phyloP scores from a whole-genome alignment of 495 filamentous ascomycete genomes.

The Neurospora discreta region DNA sequence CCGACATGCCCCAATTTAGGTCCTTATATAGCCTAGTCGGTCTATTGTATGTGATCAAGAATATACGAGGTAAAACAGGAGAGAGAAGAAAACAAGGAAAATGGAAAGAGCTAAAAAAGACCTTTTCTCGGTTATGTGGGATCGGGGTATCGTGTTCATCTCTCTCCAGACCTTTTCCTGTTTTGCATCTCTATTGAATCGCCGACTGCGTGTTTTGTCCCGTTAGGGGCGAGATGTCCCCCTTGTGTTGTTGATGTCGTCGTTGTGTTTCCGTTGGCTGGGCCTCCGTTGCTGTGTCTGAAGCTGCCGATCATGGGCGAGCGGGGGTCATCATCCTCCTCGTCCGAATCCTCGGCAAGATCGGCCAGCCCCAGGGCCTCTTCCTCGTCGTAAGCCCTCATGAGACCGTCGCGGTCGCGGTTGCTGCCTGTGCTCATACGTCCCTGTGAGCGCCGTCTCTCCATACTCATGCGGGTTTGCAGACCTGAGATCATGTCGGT shows the following conservation, averaged over 20 bases:
- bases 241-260: constrained; percentile 1
- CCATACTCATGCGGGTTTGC: constrained; percentile 87
- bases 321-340: constrained; percentile 21
- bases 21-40: not conserved
- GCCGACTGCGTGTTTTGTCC: constrained; percentile 4
- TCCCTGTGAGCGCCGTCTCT: constrained; percentile 51
- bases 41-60: not conserved
- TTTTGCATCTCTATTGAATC: constrained; percentile 34
- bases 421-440: constrained; percentile 48
- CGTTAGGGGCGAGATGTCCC: not conserved
- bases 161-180: constrained; percentile 20
- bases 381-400: constrained; percentile 72
- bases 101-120: not conserved
- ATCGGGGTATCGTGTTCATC: not conserved
- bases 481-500: constrained; percentile 84
- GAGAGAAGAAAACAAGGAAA: not conserved
- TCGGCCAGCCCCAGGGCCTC: constrained; percentile 50
- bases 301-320: constrained; percentile 24
- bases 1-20: not conserved
- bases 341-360: constrained; percentile 60
- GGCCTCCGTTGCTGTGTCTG: constrained; percentile 7
- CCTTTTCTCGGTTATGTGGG: not conserved
- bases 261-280: constrained; percentile 6
- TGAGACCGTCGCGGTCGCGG: constrained; percentile 67
- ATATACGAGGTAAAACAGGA: not conserved